Evolutionary conservation across 1,139 yeast species (phyloP).

Genomic region (Nakaseomyces sp.): DNA sequence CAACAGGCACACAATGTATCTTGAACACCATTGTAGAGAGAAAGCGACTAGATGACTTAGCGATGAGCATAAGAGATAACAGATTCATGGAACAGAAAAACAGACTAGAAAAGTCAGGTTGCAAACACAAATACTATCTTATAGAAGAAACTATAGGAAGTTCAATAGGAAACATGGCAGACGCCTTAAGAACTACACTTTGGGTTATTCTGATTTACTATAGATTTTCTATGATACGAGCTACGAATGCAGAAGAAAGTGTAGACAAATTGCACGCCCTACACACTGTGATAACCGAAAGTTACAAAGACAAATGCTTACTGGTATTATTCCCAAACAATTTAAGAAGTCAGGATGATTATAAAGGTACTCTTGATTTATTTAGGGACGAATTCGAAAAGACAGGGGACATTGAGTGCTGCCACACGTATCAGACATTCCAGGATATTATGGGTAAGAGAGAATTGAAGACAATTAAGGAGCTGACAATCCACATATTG

Average conservation of each 20-base stretch:
- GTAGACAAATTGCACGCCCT: constrained; percentile 51
- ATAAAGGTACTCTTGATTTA: constrained; percentile 33
- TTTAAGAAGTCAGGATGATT: constrained; percentile 47
- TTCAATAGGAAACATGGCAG: constrained; percentile 42
- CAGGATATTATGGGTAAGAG: constrained; percentile 66
- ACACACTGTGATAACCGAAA: constrained; percentile 42
- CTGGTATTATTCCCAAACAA: constrained; percentile 44
- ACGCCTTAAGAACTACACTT: constrained; percentile 68
- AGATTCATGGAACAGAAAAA: constrained; percentile 79
- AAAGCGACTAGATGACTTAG: constrained; percentile 80
- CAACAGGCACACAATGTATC: constrained; percentile 54
- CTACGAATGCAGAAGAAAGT: constrained; percentile 69
- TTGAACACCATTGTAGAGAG: constrained; percentile 80
- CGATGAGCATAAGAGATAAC: constrained; percentile 76
- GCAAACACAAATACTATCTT: constrained; percentile 61
- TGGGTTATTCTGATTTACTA: constrained; percentile 62
- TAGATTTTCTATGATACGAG: constrained; percentile 58
- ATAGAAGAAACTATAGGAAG: constrained; percentile 66
- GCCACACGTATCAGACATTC: constrained; percentile 58
- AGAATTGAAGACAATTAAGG: constrained; percentile 62
- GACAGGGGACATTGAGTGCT: constrained; percentile 38
- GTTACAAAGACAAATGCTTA: constrained; percentile 33
- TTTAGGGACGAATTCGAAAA: constrained; percentile 41
- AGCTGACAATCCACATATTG: constrained; percentile 65
- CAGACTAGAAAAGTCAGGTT: constrained; percentile 60